Evolutionary conservation across 352 stramenopile genomes (phyloP), one percentile per base, ranked within the genome.

Genomic region (Globisporangium nodosum): DNA sequence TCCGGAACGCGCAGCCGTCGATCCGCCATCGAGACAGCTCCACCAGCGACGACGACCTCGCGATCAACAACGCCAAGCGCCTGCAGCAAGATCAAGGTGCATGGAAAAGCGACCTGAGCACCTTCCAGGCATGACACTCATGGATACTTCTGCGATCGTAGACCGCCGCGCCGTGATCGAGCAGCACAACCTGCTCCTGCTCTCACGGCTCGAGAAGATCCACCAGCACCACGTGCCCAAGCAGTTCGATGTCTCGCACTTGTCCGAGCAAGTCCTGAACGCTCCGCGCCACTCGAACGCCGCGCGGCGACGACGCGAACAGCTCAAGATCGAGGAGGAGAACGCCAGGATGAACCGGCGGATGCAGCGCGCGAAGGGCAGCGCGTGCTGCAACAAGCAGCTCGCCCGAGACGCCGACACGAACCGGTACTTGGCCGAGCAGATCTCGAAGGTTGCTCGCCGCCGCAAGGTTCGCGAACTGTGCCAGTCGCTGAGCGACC

Each of bases 201-300:
- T 89, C 7, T 37, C 72, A 24, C 66, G 66, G 2, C 68, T 89
- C 16, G 79, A 87, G 58, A 66, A 65, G 7, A 87, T 87, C 50
- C 79, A 87, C 52, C 49, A 68, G 35, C 63, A 65, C 35, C 67
- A 78, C 31, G 7, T 85, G 0, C 79, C 76, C 13, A 84, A 82
- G 58, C 70, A 78, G 43, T 87, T 82, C 37, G 79, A 89, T 37
- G 61, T 87, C 37, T 87, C 75, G 4, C 79, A 85, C 47, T 71
- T 84, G 40, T 67, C 60, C 0, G 65, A 81, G 7, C 69, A 71
- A 12, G 59, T 82, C 21, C 58, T 76, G 20, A 75, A 69, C 31
- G 73, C 71, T 3, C 70, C 71, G 5, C 62, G 71, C 0, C 58
- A 68, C 0, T 68, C 73, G 21, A 86, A 87, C 57, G 65, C 61